Conservation (phyloP, 768 basidiomycete genomes). For the Pleurotus giganteus region DNA sequence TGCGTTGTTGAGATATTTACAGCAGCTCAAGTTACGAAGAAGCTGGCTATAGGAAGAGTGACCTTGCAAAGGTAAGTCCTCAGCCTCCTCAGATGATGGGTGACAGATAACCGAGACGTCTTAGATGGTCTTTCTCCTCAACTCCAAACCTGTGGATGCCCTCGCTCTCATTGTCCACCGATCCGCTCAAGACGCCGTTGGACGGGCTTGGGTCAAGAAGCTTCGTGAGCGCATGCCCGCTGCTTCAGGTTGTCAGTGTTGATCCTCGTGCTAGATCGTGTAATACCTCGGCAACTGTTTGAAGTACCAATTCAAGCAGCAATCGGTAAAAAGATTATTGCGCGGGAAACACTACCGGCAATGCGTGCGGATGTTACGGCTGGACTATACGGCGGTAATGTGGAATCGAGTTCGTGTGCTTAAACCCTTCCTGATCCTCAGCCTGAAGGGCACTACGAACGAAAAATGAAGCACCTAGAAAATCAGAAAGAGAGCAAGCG, state of each 20-base stretch:
- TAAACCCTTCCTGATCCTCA: constrained; percentile 7
- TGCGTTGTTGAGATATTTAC: not conserved
- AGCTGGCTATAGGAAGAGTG: constrained; percentile 79
- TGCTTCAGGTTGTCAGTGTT: not conserved
- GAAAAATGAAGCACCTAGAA: constrained; percentile 85
- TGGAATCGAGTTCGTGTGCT: constrained; percentile 5
- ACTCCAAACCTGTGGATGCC: constrained; percentile 88
- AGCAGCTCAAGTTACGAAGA: constrained; percentile 77
- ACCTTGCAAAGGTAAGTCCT: constrained; percentile 72
- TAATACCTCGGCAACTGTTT: constrained; percentile 90
- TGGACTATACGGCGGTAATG: constrained; percentile 82
- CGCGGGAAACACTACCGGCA: constrained; percentile 85
- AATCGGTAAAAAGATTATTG: constrained; percentile 82
- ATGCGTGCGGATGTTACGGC: constrained; percentile 91
- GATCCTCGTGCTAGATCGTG: constrained; percentile 57
- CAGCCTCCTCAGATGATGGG: not conserved
- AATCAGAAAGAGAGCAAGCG: constrained; percentile 94
- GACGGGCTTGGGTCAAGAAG: constrained; percentile 86
- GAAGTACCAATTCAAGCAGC: constrained; percentile 96
- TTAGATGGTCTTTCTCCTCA: constrained; percentile 94
- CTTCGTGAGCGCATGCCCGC: constrained; percentile 59
- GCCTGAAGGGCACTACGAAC: constrained; percentile 76
- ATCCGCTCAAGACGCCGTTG: constrained; percentile 72
- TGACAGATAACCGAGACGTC: not conserved
- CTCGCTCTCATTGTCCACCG: constrained; percentile 89